Conservation (phyloP, 2,329 filamentous ascomycete species). For the Tricladium varicosporioides region DNA sequence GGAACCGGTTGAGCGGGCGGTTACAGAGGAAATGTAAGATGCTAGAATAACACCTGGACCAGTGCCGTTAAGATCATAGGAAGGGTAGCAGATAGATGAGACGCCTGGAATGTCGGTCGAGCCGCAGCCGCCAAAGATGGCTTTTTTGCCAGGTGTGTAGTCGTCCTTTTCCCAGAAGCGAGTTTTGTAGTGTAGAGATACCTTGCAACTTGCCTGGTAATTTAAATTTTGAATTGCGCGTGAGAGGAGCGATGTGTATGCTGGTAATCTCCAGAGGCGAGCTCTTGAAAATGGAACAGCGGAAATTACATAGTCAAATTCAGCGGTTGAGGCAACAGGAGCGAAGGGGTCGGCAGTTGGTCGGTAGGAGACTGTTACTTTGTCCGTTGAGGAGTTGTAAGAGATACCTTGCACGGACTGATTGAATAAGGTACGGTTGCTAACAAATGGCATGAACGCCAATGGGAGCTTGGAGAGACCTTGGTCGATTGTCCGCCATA, state of each 20-base stretch:
- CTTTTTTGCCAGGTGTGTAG: constrained; percentile 38
- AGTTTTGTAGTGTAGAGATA: constrained; percentile 66
- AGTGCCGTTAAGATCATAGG: constrained; percentile 63
- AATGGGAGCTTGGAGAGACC: constrained; percentile 57
- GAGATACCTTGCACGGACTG: constrained; percentile 55
- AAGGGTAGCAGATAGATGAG: constrained; percentile 63
- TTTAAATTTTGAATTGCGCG: constrained; percentile 47
- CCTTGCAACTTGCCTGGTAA: constrained; percentile 50
- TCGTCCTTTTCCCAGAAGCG: constrained; percentile 52
- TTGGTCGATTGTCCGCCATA: constrained; percentile 26
- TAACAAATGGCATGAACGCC: constrained; percentile 61
- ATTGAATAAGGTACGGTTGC: constrained; percentile 54
- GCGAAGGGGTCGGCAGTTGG: constrained; percentile 30
- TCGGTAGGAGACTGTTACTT: constrained; percentile 59
- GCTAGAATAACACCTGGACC: constrained; percentile 61
- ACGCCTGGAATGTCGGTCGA: constrained; percentile 64
- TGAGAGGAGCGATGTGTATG: constrained; percentile 41
- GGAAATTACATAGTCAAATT: constrained; percentile 27
- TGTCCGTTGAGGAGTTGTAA: constrained; percentile 48
- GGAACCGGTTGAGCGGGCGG: constrained; percentile 42
- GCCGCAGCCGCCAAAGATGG: constrained; percentile 39
- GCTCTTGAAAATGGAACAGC: constrained; percentile 33
- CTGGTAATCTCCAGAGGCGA: constrained; percentile 20
- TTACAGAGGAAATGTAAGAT: constrained; percentile 51
- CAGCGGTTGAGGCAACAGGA: constrained; percentile 10